A percentile compares a stretch with the other conserved stretches of the same genome.
Conservation (phyloP, 2,329 filamentous ascomycete species). For the Acephala macrosclerotiorum region DNA sequence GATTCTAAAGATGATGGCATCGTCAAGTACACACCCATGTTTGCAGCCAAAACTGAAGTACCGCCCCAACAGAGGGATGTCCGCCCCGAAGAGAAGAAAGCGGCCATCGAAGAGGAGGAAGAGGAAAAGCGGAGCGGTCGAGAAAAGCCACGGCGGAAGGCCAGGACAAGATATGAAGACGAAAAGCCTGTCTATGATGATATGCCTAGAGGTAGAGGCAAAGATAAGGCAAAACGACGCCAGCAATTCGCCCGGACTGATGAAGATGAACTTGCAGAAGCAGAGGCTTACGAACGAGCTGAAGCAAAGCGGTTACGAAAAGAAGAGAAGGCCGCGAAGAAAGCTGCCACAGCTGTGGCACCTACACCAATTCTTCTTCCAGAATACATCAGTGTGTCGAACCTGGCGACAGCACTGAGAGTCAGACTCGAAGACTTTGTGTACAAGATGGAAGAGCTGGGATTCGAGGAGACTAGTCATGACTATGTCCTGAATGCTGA, state of each 20-base stretch:
- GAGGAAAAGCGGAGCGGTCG: slow-evolving; percentile 15
- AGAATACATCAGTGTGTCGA: slow-evolving; percentile 89
- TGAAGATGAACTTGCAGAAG: slow-evolving; percentile 42
- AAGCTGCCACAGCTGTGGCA: slow-evolving; percentile 50
- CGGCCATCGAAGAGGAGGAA: background rate
- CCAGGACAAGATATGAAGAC: slow-evolving; percentile 16
- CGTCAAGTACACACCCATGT: background rate
- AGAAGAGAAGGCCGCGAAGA: slow-evolving; percentile 42
- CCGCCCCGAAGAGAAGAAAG: background rate
- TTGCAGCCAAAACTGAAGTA: background rate
- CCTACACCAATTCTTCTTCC: slow-evolving; percentile 77
- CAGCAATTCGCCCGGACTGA: slow-evolving; percentile 38
- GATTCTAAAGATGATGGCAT: background rate
- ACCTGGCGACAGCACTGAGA: slow-evolving; percentile 78
- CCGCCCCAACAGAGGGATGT: background rate
- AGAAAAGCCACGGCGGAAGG: slow-evolving; percentile 18
- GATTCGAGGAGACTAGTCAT: slow-evolving; percentile 83
- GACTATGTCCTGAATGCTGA: slow-evolving; percentile 91
- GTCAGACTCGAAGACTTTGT: slow-evolving; percentile 77
- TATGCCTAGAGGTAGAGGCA: slow-evolving; percentile 37
- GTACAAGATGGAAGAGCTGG: slow-evolving; percentile 78
- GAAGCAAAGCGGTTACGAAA: slow-evolving; percentile 51
- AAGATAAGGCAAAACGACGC: slow-evolving; percentile 42
- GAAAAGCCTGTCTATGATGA: slow-evolving; percentile 26
- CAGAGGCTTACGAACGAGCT: slow-evolving; percentile 46